Evolutionary conservation across 192 early-diverging fungal species (phyloP).

Genomic region (Coemansia sp.): DNA sequence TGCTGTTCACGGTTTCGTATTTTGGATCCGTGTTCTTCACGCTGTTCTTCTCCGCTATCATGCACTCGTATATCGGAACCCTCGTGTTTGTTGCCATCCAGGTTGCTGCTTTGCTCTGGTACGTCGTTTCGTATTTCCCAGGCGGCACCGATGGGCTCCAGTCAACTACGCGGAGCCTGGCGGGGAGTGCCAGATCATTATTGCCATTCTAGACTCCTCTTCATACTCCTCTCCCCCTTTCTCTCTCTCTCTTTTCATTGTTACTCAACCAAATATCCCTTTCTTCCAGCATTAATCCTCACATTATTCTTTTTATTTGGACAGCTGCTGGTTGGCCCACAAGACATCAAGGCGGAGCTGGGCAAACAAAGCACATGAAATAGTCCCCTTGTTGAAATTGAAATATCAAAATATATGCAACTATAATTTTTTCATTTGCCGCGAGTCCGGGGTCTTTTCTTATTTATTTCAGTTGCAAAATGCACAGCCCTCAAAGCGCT

Average conservation of each 20-base stretch:
- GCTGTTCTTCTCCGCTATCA: conserved; percentile 73
- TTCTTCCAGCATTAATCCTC: neutral
- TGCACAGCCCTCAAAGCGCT: neutral
- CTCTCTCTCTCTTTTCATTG: neutral
- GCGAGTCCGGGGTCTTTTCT: neutral
- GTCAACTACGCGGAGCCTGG: conserved; percentile 55
- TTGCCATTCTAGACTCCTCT: conserved; percentile 31
- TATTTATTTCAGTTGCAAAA: neutral
- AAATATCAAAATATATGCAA: too few relatives aligned
- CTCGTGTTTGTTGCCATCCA: conserved; percentile 79
- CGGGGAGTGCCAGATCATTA: conserved; percentile 42
- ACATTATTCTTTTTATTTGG: too few relatives aligned
- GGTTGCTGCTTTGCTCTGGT: conserved; percentile 80
- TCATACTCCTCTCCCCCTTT: neutral
- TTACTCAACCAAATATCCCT: neutral
- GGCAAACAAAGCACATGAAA: too few relatives aligned
- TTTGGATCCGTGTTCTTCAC: conserved; percentile 82
- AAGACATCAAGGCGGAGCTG: neutral
- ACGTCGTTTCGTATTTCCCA: conserved; percentile 80
- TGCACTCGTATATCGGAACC: conserved; percentile 78
- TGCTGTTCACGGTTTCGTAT: conserved; percentile 81
- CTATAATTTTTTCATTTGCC: too few relatives aligned
- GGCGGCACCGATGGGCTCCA: conserved; percentile 65
- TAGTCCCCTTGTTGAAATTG: too few relatives aligned
- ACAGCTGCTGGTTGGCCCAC: too few relatives aligned